Conservation (phyloP, 1,284 basidiomycete genomes). For the Cystobasidiaceae sp. region DNA sequence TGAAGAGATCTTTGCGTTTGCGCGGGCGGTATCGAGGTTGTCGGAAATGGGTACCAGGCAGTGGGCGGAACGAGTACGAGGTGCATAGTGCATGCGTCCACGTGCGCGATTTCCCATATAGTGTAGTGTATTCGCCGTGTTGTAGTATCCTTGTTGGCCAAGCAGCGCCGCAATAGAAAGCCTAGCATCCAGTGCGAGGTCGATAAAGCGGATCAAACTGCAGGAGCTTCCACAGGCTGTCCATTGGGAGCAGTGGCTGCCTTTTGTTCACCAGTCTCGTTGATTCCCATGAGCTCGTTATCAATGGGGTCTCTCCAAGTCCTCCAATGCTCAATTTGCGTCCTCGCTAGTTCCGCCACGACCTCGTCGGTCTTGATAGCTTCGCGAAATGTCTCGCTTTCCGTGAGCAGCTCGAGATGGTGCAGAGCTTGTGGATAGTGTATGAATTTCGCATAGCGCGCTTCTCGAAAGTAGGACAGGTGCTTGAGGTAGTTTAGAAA, state of each 20-base stretch:
- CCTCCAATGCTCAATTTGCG: slow-evolving; percentile 22
- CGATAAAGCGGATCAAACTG: too few relatives aligned
- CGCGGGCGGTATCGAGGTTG: slow-evolving; percentile 79
- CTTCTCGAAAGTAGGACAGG: slow-evolving; percentile 79
- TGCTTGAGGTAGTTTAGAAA: slow-evolving; percentile 84
- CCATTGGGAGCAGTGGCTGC: too few relatives aligned
- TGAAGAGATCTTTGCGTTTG: slow-evolving; percentile 92
- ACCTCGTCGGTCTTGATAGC: slow-evolving; percentile 68
- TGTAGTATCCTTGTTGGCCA: too few relatives aligned
- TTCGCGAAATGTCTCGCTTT: slow-evolving; percentile 64
- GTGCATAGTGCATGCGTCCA: neutral
- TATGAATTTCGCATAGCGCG: slow-evolving; percentile 83
- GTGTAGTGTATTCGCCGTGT: too few relatives aligned
- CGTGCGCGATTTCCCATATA: too few relatives aligned
- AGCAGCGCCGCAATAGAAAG: too few relatives aligned
- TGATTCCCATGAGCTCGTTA: neutral
- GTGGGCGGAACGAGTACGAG: slow-evolving; percentile 64
- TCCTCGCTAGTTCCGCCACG: slow-evolving; percentile 20
- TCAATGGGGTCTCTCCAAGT: slow-evolving; percentile 15
- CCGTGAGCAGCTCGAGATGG: slow-evolving; percentile 66
- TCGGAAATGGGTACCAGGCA: slow-evolving; percentile 86
- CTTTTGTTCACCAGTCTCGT: too few relatives aligned
- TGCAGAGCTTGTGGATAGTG: slow-evolving; percentile 76
- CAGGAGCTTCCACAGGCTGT: too few relatives aligned
- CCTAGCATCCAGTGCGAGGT: too few relatives aligned